Base-by-base conservation (phyloP, 2,329 filamentous ascomycete genomes). In the Aspergillus novoparasiticus region DNA sequence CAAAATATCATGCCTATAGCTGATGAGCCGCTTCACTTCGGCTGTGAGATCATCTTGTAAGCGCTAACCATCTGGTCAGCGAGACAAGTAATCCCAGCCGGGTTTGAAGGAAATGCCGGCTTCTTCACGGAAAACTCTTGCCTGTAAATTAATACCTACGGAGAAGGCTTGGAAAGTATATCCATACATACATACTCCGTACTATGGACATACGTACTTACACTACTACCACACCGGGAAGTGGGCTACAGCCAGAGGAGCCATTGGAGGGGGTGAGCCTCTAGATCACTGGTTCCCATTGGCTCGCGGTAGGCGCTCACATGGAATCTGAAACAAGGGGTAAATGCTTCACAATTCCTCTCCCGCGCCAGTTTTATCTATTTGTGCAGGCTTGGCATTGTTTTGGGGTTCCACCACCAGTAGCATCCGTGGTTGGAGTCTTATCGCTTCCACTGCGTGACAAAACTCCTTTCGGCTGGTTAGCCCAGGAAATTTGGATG, bases 301-400 rank as follows among this genome's bases (percentile, higher is more conserved):
- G 69, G 68, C 61, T 68, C 64, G 65, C 65, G 57, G 68, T 75
- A 75, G 73, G 73, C 74, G 74, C 74, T 72, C 69, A 72, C 68
- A 61, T 41, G 39, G 54, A 65, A 30, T 67, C 68, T 75, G 74
- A 77, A 77, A 76, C 74, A 67, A 69, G 65, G 68, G 66, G 73
- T 69, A 67, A 71, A 70, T 76, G 73, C 73, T 75, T 76, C 72
- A 76, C 61, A 61, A 65, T 68, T 69, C 67, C 73, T 28, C 62
- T 66, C 69, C 71, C 68, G 73, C 71, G 73, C 71, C 72, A 75
- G 74, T 75, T 76, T 76, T 68, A 75, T 69, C 65, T 68, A 66
- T 57, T 67, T 71, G 69, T 69, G 70, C 67, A 67, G 64, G 39
- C 67, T 70, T 70, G 68, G 68, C 66, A 62, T 63, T 61, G 63